Percentiles rank a stretch among this genome's conserved stretches.
phyloP scores from a whole-genome alignment of 345 rosid species.

The Viola odorata region DNA sequence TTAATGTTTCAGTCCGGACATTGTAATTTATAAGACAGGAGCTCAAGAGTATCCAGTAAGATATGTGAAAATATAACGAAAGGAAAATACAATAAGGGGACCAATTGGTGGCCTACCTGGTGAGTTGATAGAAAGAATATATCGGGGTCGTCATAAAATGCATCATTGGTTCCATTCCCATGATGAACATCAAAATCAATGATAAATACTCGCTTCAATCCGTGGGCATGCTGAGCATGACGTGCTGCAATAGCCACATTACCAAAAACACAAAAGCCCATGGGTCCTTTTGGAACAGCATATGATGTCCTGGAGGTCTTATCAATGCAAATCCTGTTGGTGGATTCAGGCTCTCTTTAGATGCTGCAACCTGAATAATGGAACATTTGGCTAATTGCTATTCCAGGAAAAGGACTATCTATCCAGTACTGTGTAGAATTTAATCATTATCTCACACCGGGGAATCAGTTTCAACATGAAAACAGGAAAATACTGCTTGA shows the following conservation, averaged over 20 bases:
- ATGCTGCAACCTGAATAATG: conserved; percentile 56
- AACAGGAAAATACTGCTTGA: not conserved
- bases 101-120: conserved; percentile 44
- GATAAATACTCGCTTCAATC: conserved; percentile 65
- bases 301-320: conserved; percentile 97
- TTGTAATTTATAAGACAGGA: not conserved
- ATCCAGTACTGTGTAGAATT: not conserved
- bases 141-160: conserved; percentile 82
- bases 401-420: not conserved
- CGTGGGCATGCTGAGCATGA: conserved; percentile 66
- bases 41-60: not conserved
- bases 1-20: not conserved
- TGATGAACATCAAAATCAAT: conserved; percentile 97
- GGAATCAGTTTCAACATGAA: not conserved
- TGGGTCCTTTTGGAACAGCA: conserved; percentile 88
- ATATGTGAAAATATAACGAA: not conserved
- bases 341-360: conserved; percentile 46
- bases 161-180: conserved; percentile 91
- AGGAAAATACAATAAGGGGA: not conserved
- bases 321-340: conserved; percentile 83
- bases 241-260: conserved; percentile 95
- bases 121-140: conserved; percentile 89
- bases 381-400: not conserved
- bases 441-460: not conserved
- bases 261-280: conserved; percentile 96